phyloP scores from a whole-genome alignment of 345 rosid species.

The Salix caprea region DNA sequence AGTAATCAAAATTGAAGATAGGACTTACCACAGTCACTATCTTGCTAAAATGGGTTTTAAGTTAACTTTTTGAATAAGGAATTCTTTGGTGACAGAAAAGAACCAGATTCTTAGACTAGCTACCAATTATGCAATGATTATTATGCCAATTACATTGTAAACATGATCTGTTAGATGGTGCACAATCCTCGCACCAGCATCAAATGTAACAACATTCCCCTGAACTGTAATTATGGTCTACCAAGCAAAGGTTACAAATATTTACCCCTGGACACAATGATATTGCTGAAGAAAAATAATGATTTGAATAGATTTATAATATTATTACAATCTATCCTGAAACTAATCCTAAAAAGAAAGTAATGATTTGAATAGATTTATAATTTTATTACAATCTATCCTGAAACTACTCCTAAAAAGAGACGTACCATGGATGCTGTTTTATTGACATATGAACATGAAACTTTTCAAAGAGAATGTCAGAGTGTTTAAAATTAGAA shows the following conservation, averaged over 20 bases:
- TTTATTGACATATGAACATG: neutral
- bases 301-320: neutral
- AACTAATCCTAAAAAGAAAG: neutral
- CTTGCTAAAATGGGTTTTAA: too few species aligned
- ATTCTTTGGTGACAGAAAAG: neutral
- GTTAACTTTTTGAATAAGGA: neutral
- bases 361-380: neutral
- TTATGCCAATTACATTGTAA: neutral
- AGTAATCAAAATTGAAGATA: neutral
- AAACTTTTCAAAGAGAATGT: neutral
- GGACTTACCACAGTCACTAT: neutral
- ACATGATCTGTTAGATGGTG: neutral
- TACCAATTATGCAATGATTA: neutral
- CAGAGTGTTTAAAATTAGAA: neutral
- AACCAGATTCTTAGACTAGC: neutral
- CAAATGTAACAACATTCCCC: neutral
- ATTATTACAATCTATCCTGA: neutral
- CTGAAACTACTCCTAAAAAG: neutral
- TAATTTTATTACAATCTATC: neutral
- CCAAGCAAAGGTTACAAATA: neutral
- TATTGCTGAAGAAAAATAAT: neutral
- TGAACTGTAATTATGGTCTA: neutral
- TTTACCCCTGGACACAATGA: neutral
- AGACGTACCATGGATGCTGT: neutral
- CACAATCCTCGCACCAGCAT: neutral